Base-by-base conservation (phyloP, 1,139 yeast genomes). In the Pichia sp. region DNA sequence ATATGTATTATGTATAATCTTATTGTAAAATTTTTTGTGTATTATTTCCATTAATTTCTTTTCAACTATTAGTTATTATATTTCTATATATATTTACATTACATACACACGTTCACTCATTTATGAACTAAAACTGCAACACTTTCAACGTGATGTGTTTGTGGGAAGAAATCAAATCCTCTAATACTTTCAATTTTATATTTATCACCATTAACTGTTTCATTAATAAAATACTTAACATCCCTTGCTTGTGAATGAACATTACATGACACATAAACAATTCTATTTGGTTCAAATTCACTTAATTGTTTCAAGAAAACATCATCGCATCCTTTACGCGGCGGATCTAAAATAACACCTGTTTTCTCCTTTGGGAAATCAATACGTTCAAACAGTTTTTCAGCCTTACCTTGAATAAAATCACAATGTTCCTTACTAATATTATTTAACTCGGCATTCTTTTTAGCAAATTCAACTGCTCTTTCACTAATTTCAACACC, bases 171-270 rank as follows among this genome's bases (percentile, higher is more conserved):
- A 69, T 93, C 99, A 70, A 93, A 93, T 1, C 99, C 99, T 64
- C 91, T 81, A 42, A 93, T 76, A 59, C 93, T 84, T 60, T 87
- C 96, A 49, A 93, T 79, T 55, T 71, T 72, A 71, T 89, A 93
- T 39, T 76, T 63, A 6, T 65, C 60, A 4, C 93, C 91, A 59
- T 80, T 81, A 31, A 71, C 76, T 5, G 93, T 84, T 47, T 81
- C 75, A 57, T 79, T 80, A 54, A 91, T 70, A 64, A 93, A 85
- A 75, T 84, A 90, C 59, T 89, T 95, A 47, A 93, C 70, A 67
- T 93, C 99, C 62, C 98, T 75, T 6, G 98, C 98, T 70, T 93
- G 99, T 13, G 97, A 89, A 70, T 93, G 98, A 49, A 93, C 99
- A 67, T 95, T 93, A 73, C 99, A 93, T 58, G 96, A 88, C 51